A percentile compares a stretch with the other conserved stretches of the same genome.
phyloP scores from a whole-genome alignment of 2,329 filamentous ascomycete genomes.

The Monilinia vaccinii-corymbosi region DNA sequence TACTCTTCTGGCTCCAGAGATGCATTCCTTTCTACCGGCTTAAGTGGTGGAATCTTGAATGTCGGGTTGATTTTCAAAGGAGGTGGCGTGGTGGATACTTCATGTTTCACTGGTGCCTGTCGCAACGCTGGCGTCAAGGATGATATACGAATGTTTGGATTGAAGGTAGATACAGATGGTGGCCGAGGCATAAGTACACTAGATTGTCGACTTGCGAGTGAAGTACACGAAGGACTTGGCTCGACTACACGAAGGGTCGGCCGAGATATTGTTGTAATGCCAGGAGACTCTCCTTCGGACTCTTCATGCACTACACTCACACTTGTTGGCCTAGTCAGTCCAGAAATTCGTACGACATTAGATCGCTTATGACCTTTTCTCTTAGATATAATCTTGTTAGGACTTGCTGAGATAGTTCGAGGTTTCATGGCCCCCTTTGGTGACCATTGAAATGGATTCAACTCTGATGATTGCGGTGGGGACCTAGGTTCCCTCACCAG shows the following conservation, averaged over 20 bases:
- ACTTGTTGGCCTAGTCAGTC: conserved; percentile 18
- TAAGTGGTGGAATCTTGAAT: conserved; percentile 12
- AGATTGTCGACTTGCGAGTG: conserved; percentile 3
- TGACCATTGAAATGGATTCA: conserved; percentile 25
- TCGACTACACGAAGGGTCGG: conserved; percentile 10
- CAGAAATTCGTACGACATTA: conserved; percentile 22
- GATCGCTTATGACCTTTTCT: conserved; percentile 24
- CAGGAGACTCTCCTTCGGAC: conserved; percentile 17
- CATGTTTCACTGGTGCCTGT: neutral
- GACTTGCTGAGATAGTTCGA: conserved; percentile 9
- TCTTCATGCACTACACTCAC: conserved; percentile 23
- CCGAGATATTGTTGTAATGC: conserved; percentile 7
- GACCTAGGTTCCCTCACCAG: conserved; percentile 1
- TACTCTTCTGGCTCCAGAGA: conserved; percentile 5
- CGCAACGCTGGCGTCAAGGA: neutral
- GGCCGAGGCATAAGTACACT: conserved; percentile 11
- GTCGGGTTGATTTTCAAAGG: conserved; percentile 18
- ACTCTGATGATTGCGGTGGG: neutral
- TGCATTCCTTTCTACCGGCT: neutral
- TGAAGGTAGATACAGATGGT: conserved; percentile 20
- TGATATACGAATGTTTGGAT: conserved; percentile 16
- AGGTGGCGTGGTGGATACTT: conserved; percentile 11
- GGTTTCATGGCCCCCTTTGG: conserved; percentile 19
- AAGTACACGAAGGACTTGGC: conserved; percentile 13
- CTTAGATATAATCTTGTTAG: conserved; percentile 7